Evolutionary conservation across 306 rosid genomes (phyloP).

Genomic region (Benincasa hispida): DNA sequence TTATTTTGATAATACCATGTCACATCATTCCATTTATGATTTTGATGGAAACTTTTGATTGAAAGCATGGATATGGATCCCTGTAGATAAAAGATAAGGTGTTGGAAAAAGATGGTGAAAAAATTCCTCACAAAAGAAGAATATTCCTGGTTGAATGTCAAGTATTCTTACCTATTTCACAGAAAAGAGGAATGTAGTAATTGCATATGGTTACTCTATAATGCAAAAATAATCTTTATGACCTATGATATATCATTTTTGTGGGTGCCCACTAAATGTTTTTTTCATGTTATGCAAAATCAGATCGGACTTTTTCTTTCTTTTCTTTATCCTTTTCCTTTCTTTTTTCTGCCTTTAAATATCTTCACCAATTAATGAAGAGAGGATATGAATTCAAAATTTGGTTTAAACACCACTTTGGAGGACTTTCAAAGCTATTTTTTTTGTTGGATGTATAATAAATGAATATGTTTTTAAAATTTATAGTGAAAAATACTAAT

Average conservation of each 20-base stretch:
- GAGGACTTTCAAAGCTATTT: too few species aligned
- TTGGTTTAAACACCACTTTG: too few species aligned
- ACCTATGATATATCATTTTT: not conserved
- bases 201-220: not conserved
- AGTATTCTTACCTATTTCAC: not conserved
- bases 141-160: not conserved
- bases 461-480: too few species aligned
- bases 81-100: not conserved
- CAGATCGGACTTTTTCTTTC: too few species aligned
- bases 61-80: not conserved
- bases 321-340: too few species aligned
- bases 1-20: constrained; percentile 2
- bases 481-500: too few species aligned
- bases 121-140: not conserved
- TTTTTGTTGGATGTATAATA: too few species aligned
- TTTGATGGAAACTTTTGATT: not conserved
- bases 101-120: not conserved
- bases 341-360: not conserved
- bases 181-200: not conserved
- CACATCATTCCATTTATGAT: constrained; percentile 2
- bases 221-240: not conserved
- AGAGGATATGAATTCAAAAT: not conserved
- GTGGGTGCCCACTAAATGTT: too few species aligned
- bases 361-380: not conserved
- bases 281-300: not conserved